Conservation (phyloP, 441 rosid genomes). For the Populus trichocarpa region DNA sequence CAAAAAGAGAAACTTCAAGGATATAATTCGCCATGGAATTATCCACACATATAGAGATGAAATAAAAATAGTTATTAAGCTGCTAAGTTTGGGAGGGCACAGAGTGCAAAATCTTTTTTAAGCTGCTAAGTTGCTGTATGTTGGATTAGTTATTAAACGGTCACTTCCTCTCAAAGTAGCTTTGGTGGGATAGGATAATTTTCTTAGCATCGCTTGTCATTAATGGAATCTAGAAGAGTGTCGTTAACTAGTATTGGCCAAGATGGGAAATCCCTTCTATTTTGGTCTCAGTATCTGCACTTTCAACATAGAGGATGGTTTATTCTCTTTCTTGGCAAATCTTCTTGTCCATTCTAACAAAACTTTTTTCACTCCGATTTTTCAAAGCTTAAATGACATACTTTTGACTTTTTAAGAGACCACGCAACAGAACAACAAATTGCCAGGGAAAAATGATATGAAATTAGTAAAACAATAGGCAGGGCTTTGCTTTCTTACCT, state of each 20-base stretch:
- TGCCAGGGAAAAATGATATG: background rate
- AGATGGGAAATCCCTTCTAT: background rate
- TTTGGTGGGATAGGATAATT: background rate
- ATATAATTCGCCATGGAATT: background rate
- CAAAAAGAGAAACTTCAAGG: background rate
- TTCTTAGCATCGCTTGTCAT: background rate
- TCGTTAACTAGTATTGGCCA: background rate
- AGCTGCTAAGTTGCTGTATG: background rate
- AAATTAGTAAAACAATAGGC: background rate
- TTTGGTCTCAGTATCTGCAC: background rate
- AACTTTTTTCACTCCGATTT: background rate
- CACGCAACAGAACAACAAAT: background rate
- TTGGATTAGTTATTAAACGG: background rate
- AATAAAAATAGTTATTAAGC: too few relatives aligned
- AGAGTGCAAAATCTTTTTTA: background rate
- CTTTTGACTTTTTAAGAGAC: background rate
- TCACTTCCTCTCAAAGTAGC: background rate
- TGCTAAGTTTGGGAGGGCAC: background rate
- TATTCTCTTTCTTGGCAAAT: background rate
- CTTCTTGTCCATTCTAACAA: background rate
- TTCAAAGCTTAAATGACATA: background rate
- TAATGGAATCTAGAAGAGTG: background rate
- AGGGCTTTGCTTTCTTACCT: conserved; percentile 45
- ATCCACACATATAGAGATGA: background rate
- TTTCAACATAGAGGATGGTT: background rate